Evolutionary conservation across 306 rosid genomes (phyloP).

Genomic region (Gillenia trifoliata): DNA sequence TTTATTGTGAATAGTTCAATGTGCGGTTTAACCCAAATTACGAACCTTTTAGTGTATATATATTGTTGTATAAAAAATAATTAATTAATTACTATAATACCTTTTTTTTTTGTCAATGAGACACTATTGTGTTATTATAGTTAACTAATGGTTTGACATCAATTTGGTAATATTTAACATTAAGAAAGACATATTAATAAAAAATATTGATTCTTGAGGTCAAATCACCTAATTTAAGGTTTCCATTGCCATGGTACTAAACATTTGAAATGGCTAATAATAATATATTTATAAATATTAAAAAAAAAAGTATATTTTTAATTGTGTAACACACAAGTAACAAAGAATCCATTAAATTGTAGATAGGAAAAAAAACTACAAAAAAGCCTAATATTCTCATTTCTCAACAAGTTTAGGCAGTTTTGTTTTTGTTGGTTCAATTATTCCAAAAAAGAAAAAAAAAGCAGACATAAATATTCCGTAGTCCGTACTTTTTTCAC

Average conservation of each 20-base stretch:
- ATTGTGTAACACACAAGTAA: background rate
- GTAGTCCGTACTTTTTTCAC: constrained; percentile 5
- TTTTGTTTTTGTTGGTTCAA: background rate
- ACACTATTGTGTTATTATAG: background rate
- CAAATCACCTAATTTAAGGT: background rate
- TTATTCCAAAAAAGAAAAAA: background rate
- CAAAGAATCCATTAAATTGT: background rate
- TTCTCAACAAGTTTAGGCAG: background rate
- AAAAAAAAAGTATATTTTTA: background rate
- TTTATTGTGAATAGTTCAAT: too few species aligned
- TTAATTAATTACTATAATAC: too few species aligned
- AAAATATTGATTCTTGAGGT: background rate
- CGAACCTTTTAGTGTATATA: too few species aligned
- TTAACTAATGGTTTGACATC: background rate
- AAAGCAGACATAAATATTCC: background rate
- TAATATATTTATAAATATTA: too few species aligned
- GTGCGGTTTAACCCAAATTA: too few species aligned
- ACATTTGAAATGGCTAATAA: background rate
- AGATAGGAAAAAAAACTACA: background rate
- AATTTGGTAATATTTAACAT: background rate
- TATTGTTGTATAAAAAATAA: too few species aligned
- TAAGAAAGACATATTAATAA: background rate
- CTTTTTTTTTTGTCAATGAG: too few species aligned
- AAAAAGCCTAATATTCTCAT: background rate
- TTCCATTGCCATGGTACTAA: background rate